phyloP scores from a whole-genome alignment of 306 rosid genomes.

The Prinsepia uniflora region DNA sequence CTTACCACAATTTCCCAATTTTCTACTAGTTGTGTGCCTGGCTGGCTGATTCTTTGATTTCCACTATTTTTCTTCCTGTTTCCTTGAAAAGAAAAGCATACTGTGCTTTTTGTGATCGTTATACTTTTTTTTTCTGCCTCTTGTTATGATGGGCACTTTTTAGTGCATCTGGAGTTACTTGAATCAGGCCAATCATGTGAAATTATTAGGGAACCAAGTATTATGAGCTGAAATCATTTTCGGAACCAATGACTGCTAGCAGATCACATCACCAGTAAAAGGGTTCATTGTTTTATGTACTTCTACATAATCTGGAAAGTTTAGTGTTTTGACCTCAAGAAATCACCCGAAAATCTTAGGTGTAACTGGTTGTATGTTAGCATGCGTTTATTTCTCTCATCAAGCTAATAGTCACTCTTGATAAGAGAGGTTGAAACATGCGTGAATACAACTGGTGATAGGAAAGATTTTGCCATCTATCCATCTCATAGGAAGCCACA shows the following conservation, averaged over 20 bases:
- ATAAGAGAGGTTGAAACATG: no score
- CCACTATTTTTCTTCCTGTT: not conserved
- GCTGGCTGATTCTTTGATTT: conserved; percentile 6
- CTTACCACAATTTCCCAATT: not conserved
- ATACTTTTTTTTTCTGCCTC: not conserved
- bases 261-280: not conserved
- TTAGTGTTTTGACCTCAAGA: no score
- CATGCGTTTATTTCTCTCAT: no score
- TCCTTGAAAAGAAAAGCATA: not conserved
- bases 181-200: not conserved
- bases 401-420: no score
- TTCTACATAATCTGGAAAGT: no score
- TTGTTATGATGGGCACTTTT: not conserved
- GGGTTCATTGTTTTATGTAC: no score
- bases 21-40: not conserved
- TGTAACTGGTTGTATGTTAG: no score
- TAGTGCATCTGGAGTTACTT: not conserved
- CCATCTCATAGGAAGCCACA: not conserved
- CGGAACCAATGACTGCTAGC: not conserved
- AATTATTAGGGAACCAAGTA: no score
- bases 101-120: not conserved
- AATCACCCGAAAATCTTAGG: no score
- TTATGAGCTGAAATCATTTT: not conserved
- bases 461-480: no score
- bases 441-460: no score